Conservation (phyloP, 257 asterid genomes). For the Solanum megistacrolobum region DNA sequence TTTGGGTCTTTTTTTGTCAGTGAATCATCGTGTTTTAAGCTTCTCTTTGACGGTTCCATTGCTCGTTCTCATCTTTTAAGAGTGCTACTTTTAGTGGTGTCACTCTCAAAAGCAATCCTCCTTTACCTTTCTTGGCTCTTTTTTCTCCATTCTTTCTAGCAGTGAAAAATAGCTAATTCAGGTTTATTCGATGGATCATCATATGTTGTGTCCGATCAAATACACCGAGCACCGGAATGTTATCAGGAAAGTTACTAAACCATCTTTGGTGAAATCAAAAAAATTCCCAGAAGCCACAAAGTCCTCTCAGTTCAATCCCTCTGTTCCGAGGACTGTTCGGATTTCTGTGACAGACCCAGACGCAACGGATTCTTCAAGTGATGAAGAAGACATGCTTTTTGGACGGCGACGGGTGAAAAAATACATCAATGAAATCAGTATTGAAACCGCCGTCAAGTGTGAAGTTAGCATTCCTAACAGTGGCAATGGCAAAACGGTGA, state of each 20-base stretch:
- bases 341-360: constrained; percentile 58
- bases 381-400: constrained; percentile 46
- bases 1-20: constrained; percentile 27
- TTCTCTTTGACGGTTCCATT: constrained; percentile 20
- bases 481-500: neutral
- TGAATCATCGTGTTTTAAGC: constrained; percentile 17
- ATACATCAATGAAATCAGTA: constrained; percentile 42
- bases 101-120: constrained; percentile 3
- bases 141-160: neutral
- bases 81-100: neutral
- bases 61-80: constrained; percentile 5
- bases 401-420: constrained; percentile 45
- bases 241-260: constrained; percentile 30
- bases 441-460: constrained; percentile 10
- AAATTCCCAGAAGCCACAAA: neutral
- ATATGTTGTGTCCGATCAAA: constrained; percentile 41
- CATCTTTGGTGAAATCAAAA: constrained; percentile 14
- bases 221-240: constrained; percentile 49
- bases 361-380: constrained; percentile 82
- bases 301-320: neutral
- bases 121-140: neutral
- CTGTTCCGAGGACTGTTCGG: constrained; percentile 27
- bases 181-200: constrained; percentile 32
- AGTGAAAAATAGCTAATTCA: neutral
- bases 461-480: neutral